These are phyloP conservation scores for Lichina pygmaea DNA, from an alignment of 495 filamentous ascomycete species.

Conservation along the genomic window DNA sequence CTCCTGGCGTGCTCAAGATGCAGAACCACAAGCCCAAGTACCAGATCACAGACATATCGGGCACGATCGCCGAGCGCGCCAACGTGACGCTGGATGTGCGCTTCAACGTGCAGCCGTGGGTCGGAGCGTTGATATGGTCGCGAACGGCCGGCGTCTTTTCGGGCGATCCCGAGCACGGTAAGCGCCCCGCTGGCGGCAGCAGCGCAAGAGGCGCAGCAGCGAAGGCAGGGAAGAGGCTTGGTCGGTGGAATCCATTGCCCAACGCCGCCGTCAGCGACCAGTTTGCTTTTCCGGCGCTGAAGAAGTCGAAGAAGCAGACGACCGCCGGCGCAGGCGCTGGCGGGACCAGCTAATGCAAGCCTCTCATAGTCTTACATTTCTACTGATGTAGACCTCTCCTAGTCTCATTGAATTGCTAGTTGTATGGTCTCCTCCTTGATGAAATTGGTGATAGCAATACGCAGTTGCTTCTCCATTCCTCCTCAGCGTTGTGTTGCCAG, in stretches of 20 bases:
- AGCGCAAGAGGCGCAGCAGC: too few species aligned
- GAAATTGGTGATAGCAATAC: too few species aligned
- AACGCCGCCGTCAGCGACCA: conserved; percentile 29
- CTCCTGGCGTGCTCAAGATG: conserved; percentile 36
- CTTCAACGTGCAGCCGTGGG: conserved; percentile 97
- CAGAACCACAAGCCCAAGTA: conserved; percentile 74
- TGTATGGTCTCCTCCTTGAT: neutral
- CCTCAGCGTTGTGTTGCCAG: too few species aligned
- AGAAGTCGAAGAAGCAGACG: conserved; percentile 18
- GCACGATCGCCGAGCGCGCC: conserved; percentile 34
- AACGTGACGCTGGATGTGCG: conserved; percentile 58
- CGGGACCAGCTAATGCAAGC: neutral
- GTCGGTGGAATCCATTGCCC: conserved; percentile 31
- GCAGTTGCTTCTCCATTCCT: neutral
- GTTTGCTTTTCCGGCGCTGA: conserved; percentile 53
- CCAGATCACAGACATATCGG: conserved; percentile 67
- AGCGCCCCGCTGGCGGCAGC: too few species aligned
- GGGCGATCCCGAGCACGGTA: neutral
- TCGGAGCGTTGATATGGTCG: conserved; percentile 61
- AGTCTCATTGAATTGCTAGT: neutral
- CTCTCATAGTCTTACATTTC: neutral
- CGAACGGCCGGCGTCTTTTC: conserved; percentile 9
- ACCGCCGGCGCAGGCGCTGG: neutral
- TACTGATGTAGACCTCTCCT: neutral
- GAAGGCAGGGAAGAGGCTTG: conserved; percentile 21